Evolutionary conservation across 331 rosid species (phyloP).

Genomic region (Malus hybrid): DNA sequence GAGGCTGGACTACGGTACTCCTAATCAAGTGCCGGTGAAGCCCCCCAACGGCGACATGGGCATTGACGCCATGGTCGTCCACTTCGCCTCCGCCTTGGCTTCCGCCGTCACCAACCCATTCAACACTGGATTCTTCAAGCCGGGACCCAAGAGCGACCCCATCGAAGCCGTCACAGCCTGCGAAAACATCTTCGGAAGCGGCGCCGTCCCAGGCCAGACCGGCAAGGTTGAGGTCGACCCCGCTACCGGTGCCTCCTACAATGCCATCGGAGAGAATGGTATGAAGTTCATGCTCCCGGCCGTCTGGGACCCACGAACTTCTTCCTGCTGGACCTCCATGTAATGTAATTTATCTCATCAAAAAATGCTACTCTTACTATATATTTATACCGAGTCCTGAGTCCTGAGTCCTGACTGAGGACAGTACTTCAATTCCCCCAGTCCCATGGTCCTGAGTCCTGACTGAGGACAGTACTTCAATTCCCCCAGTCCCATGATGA

Average conservation of each 20-base stretch:
- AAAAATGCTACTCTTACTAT: neutral
- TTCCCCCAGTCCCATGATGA: neutral
- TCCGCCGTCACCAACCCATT: constrained; percentile 1
- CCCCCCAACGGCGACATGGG: neutral
- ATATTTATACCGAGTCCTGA: too few species aligned
- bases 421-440: neutral
- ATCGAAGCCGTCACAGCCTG: constrained; percentile 4
- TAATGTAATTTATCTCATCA: neutral
- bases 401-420: too few species aligned
- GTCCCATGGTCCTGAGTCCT: neutral
- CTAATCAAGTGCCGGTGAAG: neutral
- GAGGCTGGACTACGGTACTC: neutral
- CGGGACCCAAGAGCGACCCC: neutral
- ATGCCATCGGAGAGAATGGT: neutral
- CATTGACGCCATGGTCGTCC: neutral
- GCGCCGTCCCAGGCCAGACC: neutral
- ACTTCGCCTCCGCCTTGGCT: constrained; percentile 11
- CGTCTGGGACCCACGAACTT: neutral
- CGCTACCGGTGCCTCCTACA: neutral
- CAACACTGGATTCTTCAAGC: neutral
- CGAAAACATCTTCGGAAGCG: neutral
- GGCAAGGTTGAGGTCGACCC: neutral
- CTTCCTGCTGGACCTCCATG: neutral
- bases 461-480: too few species aligned
- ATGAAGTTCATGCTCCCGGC: neutral